Conservation (phyloP, 139 green algal genomes). For the Chlorella sorokiniana region DNA sequence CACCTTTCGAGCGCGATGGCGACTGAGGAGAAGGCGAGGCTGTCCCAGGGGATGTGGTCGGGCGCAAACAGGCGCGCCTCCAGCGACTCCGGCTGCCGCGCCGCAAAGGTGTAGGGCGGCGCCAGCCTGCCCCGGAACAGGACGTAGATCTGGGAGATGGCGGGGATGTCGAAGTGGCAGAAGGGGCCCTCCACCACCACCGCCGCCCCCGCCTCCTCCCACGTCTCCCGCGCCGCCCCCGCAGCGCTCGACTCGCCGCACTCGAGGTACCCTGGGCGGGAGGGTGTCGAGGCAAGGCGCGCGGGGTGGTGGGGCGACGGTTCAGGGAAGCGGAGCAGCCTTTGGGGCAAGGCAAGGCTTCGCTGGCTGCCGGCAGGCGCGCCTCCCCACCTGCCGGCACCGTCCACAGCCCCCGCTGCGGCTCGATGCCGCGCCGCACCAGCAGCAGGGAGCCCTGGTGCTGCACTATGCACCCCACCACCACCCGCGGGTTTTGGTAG, state of each 20-base stretch:
- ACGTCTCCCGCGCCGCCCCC: slow-evolving; percentile 72
- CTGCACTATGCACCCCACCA: slow-evolving; percentile 89
- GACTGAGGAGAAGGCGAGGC: slow-evolving; percentile 79
- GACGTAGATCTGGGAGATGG: slow-evolving; percentile 62
- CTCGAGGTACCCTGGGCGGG: slow-evolving; percentile 70
- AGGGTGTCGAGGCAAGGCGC: neutral
- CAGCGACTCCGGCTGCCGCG: slow-evolving; percentile 65
- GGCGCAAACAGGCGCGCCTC: slow-evolving; percentile 75
- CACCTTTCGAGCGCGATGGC: slow-evolving; percentile 55
- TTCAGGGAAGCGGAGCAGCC: neutral
- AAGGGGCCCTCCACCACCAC: slow-evolving; percentile 59
- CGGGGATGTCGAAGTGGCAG: slow-evolving; percentile 76
- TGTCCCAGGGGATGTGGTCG: slow-evolving; percentile 71
- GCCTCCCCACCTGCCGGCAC: slow-evolving; percentile 72
- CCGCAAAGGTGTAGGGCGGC: slow-evolving; percentile 52
- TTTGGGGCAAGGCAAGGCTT: neutral
- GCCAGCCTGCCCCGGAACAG: slow-evolving; percentile 47
- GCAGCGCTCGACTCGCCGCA: slow-evolving; percentile 65
- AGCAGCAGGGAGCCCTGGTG: slow-evolving; percentile 82
- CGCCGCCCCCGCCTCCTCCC: slow-evolving; percentile 70
- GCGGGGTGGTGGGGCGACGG: neutral
- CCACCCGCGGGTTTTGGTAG: slow-evolving; percentile 85
- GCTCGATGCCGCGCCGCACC: slow-evolving; percentile 82
- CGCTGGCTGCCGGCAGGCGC: neutral
- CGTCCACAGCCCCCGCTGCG: slow-evolving; percentile 87